These are phyloP conservation scores for Pestalotiopsis sp. DNA, from an alignment of 2,329 filamentous ascomycete species.

Conservation along the genomic window DNA sequence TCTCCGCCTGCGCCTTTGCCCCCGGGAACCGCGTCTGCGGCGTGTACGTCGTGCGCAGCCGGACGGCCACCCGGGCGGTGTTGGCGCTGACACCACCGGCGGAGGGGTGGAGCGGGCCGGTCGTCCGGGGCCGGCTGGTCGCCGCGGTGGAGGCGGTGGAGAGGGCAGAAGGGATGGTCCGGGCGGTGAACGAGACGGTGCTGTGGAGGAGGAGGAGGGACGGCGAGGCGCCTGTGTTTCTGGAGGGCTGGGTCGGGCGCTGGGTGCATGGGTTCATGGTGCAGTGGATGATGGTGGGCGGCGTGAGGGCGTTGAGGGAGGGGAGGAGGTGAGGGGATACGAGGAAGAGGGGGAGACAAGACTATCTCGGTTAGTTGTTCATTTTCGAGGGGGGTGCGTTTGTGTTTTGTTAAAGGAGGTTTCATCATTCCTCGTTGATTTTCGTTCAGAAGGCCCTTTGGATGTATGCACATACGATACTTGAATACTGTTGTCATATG, in stretches of 20 bases:
- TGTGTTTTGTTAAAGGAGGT: too few relatives aligned
- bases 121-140: constrained; percentile 20
- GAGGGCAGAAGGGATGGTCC: constrained; percentile 39
- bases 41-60: constrained; percentile 24
- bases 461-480: too few relatives aligned
- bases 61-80: neutral
- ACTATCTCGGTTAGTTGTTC: too few relatives aligned
- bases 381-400: too few relatives aligned
- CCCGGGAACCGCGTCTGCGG: constrained; percentile 26
- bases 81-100: too few relatives aligned
- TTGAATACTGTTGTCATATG: too few relatives aligned
- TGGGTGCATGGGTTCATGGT: constrained; percentile 27
- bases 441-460: too few relatives aligned
- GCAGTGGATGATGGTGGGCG: constrained; percentile 27
- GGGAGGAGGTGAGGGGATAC: too few relatives aligned
- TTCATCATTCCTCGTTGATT: too few relatives aligned
- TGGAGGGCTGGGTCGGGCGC: constrained; percentile 23
- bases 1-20: constrained; percentile 21
- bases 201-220: constrained; percentile 36
- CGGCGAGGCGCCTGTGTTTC: constrained; percentile 20
- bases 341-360: too few relatives aligned
- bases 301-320: constrained; percentile 18
- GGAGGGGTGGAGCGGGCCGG: constrained; percentile 15
- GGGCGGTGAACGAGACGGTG: constrained; percentile 40
- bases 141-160: constrained; percentile 37